These are phyloP conservation scores for Mycena latifolia DNA, from an alignment of 768 basidiomycete species.

Conservation along the genomic window DNA sequence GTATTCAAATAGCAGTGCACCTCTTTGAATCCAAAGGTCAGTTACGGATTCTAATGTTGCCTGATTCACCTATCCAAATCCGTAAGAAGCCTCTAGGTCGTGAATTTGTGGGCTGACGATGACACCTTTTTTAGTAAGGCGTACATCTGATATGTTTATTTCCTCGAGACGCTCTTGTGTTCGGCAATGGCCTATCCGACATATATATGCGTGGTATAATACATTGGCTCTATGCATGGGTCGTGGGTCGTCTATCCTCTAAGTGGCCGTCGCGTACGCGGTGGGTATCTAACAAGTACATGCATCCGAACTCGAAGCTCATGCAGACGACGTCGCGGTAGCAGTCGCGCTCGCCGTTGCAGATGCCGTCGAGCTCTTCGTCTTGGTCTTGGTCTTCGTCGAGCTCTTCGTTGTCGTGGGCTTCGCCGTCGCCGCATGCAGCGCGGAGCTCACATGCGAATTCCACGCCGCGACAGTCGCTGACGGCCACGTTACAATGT, in stretches of 20 bases:
- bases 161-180: too few species aligned
- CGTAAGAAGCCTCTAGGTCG: too few species aligned
- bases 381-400: constrained; percentile 11
- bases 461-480: constrained; percentile 24
- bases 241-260: neutral
- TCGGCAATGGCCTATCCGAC: too few species aligned
- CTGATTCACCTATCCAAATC: too few species aligned
- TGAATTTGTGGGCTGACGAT: too few species aligned
- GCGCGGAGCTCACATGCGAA: constrained; percentile 3
- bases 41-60: too few species aligned
- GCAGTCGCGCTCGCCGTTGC: neutral
- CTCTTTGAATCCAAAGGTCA: too few species aligned
- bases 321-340: neutral
- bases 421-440: neutral
- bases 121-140: too few species aligned
- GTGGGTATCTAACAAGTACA: constrained; percentile 1
- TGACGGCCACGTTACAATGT: constrained; percentile 5
- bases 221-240: constrained; percentile 16
- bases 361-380: neutral
- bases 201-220: constrained; percentile 3
- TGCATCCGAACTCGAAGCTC: too few species aligned
- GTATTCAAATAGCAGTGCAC: too few species aligned
- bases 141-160: too few species aligned
- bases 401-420: neutral
- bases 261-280: neutral